These are phyloP conservation scores for Neofusicoccum cordaticola DNA, from an alignment of 2,329 filamentous ascomycete species.

Conservation along the genomic window DNA sequence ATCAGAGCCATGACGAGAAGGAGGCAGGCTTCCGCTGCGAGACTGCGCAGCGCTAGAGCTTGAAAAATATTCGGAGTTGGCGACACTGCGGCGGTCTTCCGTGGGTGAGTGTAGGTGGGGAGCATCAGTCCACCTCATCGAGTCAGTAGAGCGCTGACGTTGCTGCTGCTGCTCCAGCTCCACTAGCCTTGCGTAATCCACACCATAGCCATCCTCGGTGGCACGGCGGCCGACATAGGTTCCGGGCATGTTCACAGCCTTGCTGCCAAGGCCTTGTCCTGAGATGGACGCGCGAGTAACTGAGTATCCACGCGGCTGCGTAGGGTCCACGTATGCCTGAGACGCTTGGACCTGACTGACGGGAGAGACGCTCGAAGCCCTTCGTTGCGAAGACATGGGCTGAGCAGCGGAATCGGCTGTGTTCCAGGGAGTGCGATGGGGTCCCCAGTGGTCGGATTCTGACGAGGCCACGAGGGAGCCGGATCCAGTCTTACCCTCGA, in stretches of 20 bases:
- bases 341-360: slow-evolving; percentile 31
- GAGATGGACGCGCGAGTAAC: slow-evolving; percentile 25
- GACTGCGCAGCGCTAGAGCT: slow-evolving; percentile 46
- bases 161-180: slow-evolving; percentile 26
- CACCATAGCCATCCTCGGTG: slow-evolving; percentile 30
- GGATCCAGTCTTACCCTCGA: slow-evolving; percentile 64
- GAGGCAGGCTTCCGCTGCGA: slow-evolving; percentile 56
- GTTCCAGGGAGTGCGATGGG: slow-evolving; percentile 58
- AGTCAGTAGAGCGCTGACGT: slow-evolving; percentile 27
- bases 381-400: slow-evolving; percentile 30
- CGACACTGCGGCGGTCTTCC: slow-evolving; percentile 41
- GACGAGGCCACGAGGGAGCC: slow-evolving; percentile 67
- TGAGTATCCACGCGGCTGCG: slow-evolving; percentile 25
- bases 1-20: slow-evolving; percentile 52
- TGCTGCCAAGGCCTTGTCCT: slow-evolving; percentile 26
- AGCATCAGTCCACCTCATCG: slow-evolving; percentile 34
- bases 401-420: slow-evolving; percentile 39
- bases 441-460: slow-evolving; percentile 64
- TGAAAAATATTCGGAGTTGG: slow-evolving; percentile 44
- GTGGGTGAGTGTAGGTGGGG: slow-evolving; percentile 40
- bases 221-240: slow-evolving; percentile 32
- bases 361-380: slow-evolving; percentile 36
- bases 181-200: slow-evolving; percentile 29
- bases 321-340: slow-evolving; percentile 31
- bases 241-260: slow-evolving; percentile 27